Evolutionary conservation across 2,329 filamentous ascomycete genomes (phyloP), one percentile per base, ranked within the genome.

Genomic region (Drechslerella dactyloides): DNA sequence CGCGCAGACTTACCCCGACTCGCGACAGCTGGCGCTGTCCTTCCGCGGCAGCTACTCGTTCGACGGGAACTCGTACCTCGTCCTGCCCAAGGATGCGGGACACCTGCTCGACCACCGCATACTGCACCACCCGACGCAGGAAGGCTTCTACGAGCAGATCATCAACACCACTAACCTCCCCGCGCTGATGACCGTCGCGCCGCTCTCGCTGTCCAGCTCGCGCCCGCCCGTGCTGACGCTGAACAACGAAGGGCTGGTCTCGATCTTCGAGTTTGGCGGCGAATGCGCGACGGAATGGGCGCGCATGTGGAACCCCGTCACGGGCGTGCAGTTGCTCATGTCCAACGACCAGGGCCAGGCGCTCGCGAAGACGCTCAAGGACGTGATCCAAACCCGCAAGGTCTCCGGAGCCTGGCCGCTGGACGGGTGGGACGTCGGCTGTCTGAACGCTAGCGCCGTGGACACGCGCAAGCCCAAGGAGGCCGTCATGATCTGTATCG

Each of bases 401-500:
- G 19, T 62, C 2, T 62, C 53, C 30, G 69, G 69, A 10, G 56
- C 63, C 7, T 73, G 69, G 69, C 69, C 69, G 6, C 52, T 73
- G 6, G 69, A 73, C 23, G 69, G 69, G 15, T 73, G 69, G 69
- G 69, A 73, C 21, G 54, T 73, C 19, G 69, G 69, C n/a, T 62
- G 62, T 44, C 46, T 73, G 13, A 73, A 73, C 30, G 63, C 63
- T 27, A 73, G 62, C 46, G 62, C 69, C 6, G 62, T 73, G 10
- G 69, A 73, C 42, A 73, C 69, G 7, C 69, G 69, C 24, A 66
- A 66, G 27, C 69, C 69, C 3, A 68, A 60, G 23, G 69, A 73
- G 50, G 61, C 57, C 19, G 69, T 73, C 11, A 68, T 73, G 52
- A 73, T 73, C 21, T 73, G 69, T 59, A 62, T 73, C 46, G 69